Evolutionary conservation across 2,329 filamentous ascomycete species (phyloP).

Genomic region (Cladosporium sp.): DNA sequence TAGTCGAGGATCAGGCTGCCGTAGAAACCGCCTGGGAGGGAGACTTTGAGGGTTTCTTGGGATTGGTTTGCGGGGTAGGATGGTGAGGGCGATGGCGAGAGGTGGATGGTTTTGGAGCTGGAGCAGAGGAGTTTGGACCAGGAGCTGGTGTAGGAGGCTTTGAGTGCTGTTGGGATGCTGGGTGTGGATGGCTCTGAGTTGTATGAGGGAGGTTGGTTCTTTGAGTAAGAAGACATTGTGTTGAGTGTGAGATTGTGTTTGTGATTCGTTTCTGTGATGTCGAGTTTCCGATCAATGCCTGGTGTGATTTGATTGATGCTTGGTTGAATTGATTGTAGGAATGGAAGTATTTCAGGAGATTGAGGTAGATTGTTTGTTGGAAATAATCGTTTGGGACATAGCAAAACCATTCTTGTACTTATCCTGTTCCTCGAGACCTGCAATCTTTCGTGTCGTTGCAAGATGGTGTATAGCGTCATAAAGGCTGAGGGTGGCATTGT

Average conservation of each 20-base stretch:
- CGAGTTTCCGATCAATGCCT: background rate
- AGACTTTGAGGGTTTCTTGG: background rate
- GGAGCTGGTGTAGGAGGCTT: constrained; percentile 7
- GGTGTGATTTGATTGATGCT: background rate
- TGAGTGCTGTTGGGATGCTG: background rate
- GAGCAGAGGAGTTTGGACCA: constrained; percentile 12
- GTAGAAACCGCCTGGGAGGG: constrained; percentile 3
- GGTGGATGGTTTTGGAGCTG: constrained; percentile 1
- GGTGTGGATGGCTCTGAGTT: background rate
- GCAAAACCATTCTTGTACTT: too few species aligned
- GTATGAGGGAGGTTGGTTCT: background rate
- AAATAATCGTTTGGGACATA: too few species aligned
- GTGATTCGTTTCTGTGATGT: background rate
- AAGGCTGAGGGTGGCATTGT: background rate
- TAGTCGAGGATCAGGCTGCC: constrained; percentile 10
- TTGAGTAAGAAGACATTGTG: background rate
- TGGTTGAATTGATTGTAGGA: background rate
- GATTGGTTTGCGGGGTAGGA: background rate
- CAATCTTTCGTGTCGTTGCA: background rate
- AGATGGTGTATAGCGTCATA: background rate
- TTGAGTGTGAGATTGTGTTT: background rate
- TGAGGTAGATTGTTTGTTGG: too few species aligned
- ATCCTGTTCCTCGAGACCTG: background rate
- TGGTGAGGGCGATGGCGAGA: background rate
- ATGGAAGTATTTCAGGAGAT: too few species aligned